Conservation (phyloP, 2,329 filamentous ascomycete species). For the Aspergillus aculeatus region DNA sequence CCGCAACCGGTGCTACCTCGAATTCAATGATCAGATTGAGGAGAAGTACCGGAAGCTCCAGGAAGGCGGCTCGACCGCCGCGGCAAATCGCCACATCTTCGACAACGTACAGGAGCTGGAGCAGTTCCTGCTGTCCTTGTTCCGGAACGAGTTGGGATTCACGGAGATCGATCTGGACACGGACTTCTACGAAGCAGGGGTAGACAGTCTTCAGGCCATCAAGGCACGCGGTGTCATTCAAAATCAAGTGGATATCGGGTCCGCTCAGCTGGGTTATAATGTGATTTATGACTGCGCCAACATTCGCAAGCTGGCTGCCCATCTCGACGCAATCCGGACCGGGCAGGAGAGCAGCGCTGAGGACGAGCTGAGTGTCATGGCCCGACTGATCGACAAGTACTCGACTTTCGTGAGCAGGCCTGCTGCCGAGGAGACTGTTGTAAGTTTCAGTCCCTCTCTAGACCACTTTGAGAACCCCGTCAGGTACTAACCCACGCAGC, state of each 20-base stretch:
- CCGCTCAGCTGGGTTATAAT: slow-evolving; percentile 53
- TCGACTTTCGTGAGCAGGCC: slow-evolving; percentile 34
- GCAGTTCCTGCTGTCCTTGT: slow-evolving; percentile 47
- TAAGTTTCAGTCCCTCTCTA: background rate
- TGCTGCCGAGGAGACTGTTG: slow-evolving; percentile 20
- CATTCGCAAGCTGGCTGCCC: slow-evolving; percentile 46
- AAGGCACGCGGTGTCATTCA: slow-evolving; percentile 55
- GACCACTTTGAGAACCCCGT: too few species aligned
- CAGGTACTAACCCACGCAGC: slow-evolving; percentile 11
- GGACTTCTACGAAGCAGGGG: slow-evolving; percentile 59
- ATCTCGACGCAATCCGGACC: slow-evolving; percentile 46
- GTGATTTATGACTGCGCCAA: slow-evolving; percentile 60
- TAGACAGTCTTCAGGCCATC: slow-evolving; percentile 61
- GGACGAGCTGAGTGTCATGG: slow-evolving; percentile 49
- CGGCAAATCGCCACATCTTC: slow-evolving; percentile 15
- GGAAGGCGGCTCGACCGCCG: slow-evolving; percentile 33
- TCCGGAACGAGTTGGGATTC: slow-evolving; percentile 21
- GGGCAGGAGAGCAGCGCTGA: slow-evolving; percentile 35
- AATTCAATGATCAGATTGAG: slow-evolving; percentile 52
- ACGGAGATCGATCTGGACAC: slow-evolving; percentile 36
- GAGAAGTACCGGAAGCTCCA: slow-evolving; percentile 45
- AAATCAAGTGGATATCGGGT: slow-evolving; percentile 51
- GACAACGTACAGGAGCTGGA: slow-evolving; percentile 14
- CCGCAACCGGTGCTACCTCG: slow-evolving; percentile 50
- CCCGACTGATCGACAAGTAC: slow-evolving; percentile 49